Evolutionary conservation across 345 rosid species (phyloP).

Genomic region (Brassica incana): DNA sequence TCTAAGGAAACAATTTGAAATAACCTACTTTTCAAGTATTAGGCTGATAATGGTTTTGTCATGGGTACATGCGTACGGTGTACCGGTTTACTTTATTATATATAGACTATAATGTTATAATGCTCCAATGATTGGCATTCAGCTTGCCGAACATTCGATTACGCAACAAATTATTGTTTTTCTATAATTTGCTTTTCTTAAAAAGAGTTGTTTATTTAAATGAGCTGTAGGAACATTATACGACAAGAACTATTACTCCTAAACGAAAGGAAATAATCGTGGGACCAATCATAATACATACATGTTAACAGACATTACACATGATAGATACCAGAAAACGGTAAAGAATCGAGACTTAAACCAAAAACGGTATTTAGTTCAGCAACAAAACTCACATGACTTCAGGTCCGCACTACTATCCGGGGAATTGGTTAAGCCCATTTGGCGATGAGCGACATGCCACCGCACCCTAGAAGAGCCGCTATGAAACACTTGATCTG

Average conservation of each 20-base stretch:
- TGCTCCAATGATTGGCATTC: no score
- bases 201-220: no score
- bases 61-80: no score
- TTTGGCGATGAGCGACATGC: constrained; percentile 70
- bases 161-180: no score
- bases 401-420: neutral
- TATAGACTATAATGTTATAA: no score
- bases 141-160: neutral
- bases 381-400: constrained; percentile 10
- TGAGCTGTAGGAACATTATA: no score
- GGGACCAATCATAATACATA: neutral
- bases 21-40: neutral
- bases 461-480: constrained; percentile 66
- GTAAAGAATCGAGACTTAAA: constrained; percentile 19
- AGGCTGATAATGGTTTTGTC: neutral
- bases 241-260: no score
- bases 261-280: no score
- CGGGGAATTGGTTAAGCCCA: constrained; percentile 56
- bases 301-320: neutral
- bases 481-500: constrained; percentile 44
- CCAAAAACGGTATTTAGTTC: constrained; percentile 30
- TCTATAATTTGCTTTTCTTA: no score
- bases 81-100: no score
- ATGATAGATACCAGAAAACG: neutral
- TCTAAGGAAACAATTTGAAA: neutral